Evolutionary conservation across 1,284 basidiomycete species (phyloP), one percentile per base, ranked within the genome.

Genomic region (Fereydounia khargensis): DNA sequence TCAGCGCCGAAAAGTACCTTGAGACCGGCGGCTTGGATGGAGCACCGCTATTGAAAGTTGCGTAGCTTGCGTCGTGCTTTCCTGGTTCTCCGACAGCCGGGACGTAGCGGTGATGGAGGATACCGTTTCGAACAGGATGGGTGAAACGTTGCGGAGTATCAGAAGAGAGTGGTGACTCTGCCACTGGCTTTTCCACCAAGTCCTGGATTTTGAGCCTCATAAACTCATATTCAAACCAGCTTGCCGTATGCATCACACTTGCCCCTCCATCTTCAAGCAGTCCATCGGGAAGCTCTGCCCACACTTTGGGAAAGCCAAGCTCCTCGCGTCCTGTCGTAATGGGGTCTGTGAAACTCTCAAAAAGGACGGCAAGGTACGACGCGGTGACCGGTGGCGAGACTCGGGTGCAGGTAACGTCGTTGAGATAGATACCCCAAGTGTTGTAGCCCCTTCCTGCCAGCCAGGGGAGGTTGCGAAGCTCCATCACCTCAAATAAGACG

Each of bases 391-490:
- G 35, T 5, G 34, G 40, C 9, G 33, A 16, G 14, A 47, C 45
- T 17, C 48, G 34, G 8, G 21, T 13, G 47, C 68, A 68, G 10
- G 54, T 37, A 4, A 68, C 44, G 24, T 70, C 53, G 35, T 47
- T 57, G 21, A 57, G 52, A 38, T 68, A 68, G 3, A 70, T 47
- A 19, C 68, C 68, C 27, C 53, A 48, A 4, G 66, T 70, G 41
- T 70, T 70, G 48, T 70, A 70, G 2, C 68, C 68, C 33, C 68
- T 33, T 11, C 66, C 66, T 14, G 56, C 60, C 4, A 70, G 54
- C 68, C 68, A 70, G 10, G 66, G 66, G 1, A 70, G 42, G 8
- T 70, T 70, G 23, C 66, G 49, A 5, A 70, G 44, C n/a, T 67
- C 45, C 64, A 70, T 68, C n/a, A 52, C 47, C 31, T 70, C 64